These are phyloP conservation scores for Coelastrella sp. DNA, from an alignment of 139 green algal genomes.

Conservation along the genomic window DNA sequence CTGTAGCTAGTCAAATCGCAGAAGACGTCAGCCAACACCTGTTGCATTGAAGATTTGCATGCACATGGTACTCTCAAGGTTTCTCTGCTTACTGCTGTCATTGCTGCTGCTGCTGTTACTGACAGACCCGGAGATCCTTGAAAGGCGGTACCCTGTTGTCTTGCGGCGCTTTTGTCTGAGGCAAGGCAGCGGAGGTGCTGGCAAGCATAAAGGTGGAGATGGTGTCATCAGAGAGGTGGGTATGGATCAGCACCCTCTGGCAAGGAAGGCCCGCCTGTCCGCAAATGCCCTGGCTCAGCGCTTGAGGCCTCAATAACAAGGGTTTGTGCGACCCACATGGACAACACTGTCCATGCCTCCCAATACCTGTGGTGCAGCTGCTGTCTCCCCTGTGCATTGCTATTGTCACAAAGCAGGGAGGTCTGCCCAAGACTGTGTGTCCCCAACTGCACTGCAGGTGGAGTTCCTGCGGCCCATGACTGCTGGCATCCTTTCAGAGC, in stretches of 20 bases:
- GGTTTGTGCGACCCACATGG: too few relatives aligned
- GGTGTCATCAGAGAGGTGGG: conserved; percentile 89
- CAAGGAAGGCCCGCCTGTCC: neutral
- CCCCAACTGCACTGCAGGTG: conserved; percentile 62
- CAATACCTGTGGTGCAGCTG: too few relatives aligned
- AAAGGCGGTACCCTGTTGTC: conserved; percentile 93
- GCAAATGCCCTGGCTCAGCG: neutral
- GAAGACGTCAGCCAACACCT: too few relatives aligned
- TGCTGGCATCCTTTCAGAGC: conserved; percentile 91
- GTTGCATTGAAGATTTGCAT: neutral
- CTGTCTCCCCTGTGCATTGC: neutral
- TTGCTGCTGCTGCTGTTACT: neutral
- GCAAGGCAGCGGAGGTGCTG: conserved; percentile 83
- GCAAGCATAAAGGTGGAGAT: conserved; percentile 86
- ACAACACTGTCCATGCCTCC: too few relatives aligned
- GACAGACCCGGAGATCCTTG: conserved; percentile 92
- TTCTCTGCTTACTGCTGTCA: neutral
- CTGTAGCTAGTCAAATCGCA: too few relatives aligned
- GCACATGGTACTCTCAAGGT: neutral
- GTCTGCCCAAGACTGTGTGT: too few relatives aligned
- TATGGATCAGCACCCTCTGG: neutral
- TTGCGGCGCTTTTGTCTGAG: conserved; percentile 90
- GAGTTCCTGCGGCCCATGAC: conserved; percentile 91
- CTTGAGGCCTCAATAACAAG: too few relatives aligned
- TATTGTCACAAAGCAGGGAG: neutral